Evolutionary conservation across 1,284 basidiomycete genomes (phyloP), one percentile per base, ranked within the genome.

Genomic region (Ustilago nuda): DNA sequence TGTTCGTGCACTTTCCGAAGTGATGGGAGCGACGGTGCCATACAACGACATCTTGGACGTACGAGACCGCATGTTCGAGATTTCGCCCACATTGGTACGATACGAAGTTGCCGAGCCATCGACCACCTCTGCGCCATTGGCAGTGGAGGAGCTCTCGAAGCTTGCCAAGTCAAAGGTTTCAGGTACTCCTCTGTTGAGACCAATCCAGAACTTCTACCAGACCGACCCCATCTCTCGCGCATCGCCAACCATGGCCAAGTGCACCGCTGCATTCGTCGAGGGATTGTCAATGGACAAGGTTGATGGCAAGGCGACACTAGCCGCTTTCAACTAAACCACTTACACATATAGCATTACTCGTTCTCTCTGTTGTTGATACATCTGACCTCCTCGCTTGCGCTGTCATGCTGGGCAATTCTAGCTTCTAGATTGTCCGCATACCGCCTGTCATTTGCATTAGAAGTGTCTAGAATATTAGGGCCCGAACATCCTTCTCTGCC

Each of bases 21-120:
- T 95, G 43, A 82, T 94, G 45, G 93, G 92, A 50, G 84, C 87
- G 2, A 91, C 93, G 27, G 85, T 99, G 69, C 94, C 95, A 0
- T 99, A 99, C 86, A 94, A 98, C 83, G 94, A 96, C 80, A 89
- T 94, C 15, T 87, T 95, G n/a, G 89, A 89, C 57, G 88, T 99
- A 56, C 91, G 95, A 56, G 94, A 98, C 86, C 91, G 97, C 71
- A 92, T 99, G 91, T 98, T 95, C 94, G 95, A 98, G 86, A 92
- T 99, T 79, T 94, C 94, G 43, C 97, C 97, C 1, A 90, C 93
- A 2, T 88, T 98, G 33, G 91, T 98, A 43, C 90, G 94, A 78
- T 95, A 96, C 86, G 94, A 97, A 83, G 88, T 89, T 53, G 89
- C 91, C n/a, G 96, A 98, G 87, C 88, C 87, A 36, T 93, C 92